Evolutionary conservation across 352 stramenopile genomes (phyloP).

Genomic region (Pythium brassicae): DNA sequence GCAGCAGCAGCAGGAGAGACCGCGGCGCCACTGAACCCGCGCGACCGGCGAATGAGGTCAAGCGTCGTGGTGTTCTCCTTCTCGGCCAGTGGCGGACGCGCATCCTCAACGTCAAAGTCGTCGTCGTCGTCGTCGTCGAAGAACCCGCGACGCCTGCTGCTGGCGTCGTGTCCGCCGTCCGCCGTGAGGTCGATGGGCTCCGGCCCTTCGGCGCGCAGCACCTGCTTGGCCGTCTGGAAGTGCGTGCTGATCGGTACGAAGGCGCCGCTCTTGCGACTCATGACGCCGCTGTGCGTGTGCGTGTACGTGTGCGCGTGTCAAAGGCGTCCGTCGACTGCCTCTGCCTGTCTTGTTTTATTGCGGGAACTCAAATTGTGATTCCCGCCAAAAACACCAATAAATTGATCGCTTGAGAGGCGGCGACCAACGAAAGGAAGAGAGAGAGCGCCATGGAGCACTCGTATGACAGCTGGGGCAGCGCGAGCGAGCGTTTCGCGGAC

Average conservation of each 20-base stretch:
- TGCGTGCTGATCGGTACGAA: slow-evolving; percentile 58
- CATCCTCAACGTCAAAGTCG: slow-evolving; percentile 14
- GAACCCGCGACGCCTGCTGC: slow-evolving; percentile 20
- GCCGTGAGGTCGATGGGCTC: slow-evolving; percentile 48
- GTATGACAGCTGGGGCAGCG: slow-evolving; percentile 81
- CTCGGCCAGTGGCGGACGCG: no score
- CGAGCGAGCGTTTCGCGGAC: slow-evolving; percentile 61
- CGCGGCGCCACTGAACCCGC: background rate
- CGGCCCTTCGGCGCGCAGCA: slow-evolving; percentile 1
- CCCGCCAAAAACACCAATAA: background rate
- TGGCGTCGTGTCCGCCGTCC: background rate
- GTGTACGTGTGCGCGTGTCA: no score
- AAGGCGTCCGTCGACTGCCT: no score
- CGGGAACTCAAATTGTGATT: background rate
- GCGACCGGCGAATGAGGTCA: slow-evolving; percentile 35
- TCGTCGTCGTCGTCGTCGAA: slow-evolving; percentile 55
- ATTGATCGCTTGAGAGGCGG: background rate
- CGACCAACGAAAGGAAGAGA: background rate
- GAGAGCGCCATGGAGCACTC: slow-evolving; percentile 17
- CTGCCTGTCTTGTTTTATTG: background rate
- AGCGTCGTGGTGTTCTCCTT: slow-evolving; percentile 21
- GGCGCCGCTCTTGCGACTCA: slow-evolving; percentile 6
- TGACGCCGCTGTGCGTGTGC: background rate
- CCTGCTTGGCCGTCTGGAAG: slow-evolving; percentile 34
- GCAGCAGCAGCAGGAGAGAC: background rate